Base-by-base conservation (phyloP, 805 yeast species). In the Cyberlindnera bimundalis region DNA sequence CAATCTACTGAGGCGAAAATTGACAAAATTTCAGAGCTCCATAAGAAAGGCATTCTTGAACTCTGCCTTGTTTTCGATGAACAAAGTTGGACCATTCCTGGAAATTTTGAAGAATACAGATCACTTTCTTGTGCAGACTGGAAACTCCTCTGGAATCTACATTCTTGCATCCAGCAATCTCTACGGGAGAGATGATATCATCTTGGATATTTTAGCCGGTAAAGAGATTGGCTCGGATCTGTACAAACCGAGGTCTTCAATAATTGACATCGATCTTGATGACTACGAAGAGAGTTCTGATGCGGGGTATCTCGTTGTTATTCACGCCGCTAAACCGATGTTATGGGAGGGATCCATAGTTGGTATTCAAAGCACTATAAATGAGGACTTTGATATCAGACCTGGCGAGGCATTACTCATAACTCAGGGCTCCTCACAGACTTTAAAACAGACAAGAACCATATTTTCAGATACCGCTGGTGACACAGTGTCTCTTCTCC, bases 261-360 rank as follows among this genome's bases (percentile, higher is more conserved):
- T 52, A 14, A 27, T 50, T 18, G 53, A 48, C 5, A 23, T 48
- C n/a, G 55, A 53, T 7, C 12, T 43, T 21, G 51, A 47, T 42
- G 51, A 53, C 26, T 54, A 52, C 28, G 55, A 58, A 18, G 56
- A 61, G n/a, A 65, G 63, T n/a, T 47, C 52, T 18, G 55, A 56
- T 14, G 36, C 50, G 7, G 85, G 88, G 0, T 87, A 85, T 48
- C 73, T 87, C 12, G 53, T 89, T 20, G 82, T 87, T 0, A 62
- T 90, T 5, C 80, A 86, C 52, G 89, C 96, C 0, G 73, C 81
- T 3, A 86, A 86, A 53, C 95, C 96, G 0, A 74, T 90, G 62
- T 78, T 85, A 35, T 91, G 98, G 98, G 89, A 84, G 46, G 97
- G 97, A 5, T 72, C 76, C 14, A 79, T 84, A 47, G 71, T 81